A percentile compares a stretch with the other conserved stretches of the same genome.
These are phyloP conservation scores for Dactylellina leptospora DNA, from an alignment of 2,329 filamentous ascomycete species.

Conservation along the genomic window DNA sequence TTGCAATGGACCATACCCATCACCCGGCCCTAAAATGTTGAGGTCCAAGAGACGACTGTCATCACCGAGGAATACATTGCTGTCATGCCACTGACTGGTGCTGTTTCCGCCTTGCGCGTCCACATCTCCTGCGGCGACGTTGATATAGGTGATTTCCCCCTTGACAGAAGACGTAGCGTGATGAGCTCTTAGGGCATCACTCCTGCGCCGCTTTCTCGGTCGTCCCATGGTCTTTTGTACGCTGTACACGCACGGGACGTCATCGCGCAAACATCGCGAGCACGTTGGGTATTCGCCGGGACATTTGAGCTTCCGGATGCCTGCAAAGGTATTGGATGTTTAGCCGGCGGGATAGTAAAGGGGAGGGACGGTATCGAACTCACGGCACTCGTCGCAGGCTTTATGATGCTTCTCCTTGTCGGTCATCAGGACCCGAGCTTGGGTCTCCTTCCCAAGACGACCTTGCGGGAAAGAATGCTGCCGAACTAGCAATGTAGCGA, in stretches of 20 bases:
- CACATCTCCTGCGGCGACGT: conserved; percentile 10
- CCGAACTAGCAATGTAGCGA: too few species aligned
- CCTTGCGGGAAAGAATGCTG: neutral
- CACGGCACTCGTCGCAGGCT: conserved; percentile 75
- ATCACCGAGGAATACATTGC: conserved; percentile 36
- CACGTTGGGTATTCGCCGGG: conserved; percentile 71
- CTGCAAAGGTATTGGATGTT: conserved; percentile 62
- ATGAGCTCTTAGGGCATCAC: conserved; percentile 42
- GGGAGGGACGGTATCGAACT: conserved; percentile 58
- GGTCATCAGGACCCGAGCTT: conserved; percentile 27
- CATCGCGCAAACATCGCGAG: conserved; percentile 68
- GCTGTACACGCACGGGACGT: conserved; percentile 70
- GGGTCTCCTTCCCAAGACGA: neutral
- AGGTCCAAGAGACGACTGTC: conserved; percentile 38
- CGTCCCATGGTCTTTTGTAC: conserved; percentile 73
- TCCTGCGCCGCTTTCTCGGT: conserved; percentile 67
- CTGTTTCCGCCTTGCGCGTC: conserved; percentile 18
- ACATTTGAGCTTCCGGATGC: conserved; percentile 72
- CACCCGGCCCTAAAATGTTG: conserved; percentile 33
- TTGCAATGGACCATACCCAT: conserved; percentile 25
- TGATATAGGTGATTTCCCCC: conserved; percentile 24
- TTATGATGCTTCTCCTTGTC: conserved; percentile 65
- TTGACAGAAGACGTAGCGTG: conserved; percentile 21
- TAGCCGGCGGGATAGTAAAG: too few species aligned
- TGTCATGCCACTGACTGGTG: conserved; percentile 30